Evolutionary conservation across 148 eudicot species (phyloP), one percentile per base, ranked within the genome.

Genomic region (Amaranthus palmeri): DNA sequence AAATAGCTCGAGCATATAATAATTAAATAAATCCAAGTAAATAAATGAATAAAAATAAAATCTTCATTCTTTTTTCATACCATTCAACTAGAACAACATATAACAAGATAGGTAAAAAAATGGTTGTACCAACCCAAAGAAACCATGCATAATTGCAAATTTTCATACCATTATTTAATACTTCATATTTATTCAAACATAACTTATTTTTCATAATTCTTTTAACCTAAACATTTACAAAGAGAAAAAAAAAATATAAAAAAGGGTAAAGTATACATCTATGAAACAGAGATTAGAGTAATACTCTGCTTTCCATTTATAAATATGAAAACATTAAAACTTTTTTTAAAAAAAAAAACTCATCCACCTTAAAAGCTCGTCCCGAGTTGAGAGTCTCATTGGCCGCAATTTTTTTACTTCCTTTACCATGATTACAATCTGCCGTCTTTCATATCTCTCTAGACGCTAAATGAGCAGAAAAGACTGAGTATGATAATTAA

Each of bases 211-310:
- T 45, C n/a, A 6, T 14, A n/a, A 63, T 41, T 36, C 51, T 63
- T 13, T 47, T n/a, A 46, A 2, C 11, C 64, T 61, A 10, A 47
- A 65, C 69, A 49, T 18, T 2, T 47, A 4, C 25, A 25, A 25
- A 25, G 36, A 44, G 25, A 6, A 48, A 65, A 8, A 7, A 1
- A 65, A 48, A 10, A 47, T 15, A 47, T 3, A 4, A 17, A n/a
- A 65, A 65, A 65, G 25, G 0, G 49, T 14, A 44, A 44, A 44
- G 36, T 44, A 42, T 47, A 69, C 45, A 62, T 64, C 49, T 41
- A 69, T 54, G 53, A 76, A 71, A 65, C 61, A 62, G 65, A 78
- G 54, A 71, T 56, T 55, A 62, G 65, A 78, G 54, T 54, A n/a
- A n/a, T n/a, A 5, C 69, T 78, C 77, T 73, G 70, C 73, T 73